Evolutionary conservation across 371 early-diverging fungal species (phyloP).

Genomic region (Parasitella parasitica): DNA sequence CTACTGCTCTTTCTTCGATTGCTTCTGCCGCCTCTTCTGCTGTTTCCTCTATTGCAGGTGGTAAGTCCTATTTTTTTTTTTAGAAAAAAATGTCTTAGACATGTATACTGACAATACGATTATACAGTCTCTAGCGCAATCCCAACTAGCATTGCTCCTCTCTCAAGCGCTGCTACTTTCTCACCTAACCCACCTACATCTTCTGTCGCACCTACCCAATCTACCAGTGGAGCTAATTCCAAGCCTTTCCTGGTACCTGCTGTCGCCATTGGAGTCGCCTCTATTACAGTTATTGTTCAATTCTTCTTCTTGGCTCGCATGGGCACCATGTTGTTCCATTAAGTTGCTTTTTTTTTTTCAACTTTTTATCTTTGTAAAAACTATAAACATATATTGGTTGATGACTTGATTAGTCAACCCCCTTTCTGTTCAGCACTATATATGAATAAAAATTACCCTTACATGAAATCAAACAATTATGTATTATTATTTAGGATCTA

Average conservation of each 20-base stretch:
- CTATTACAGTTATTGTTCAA: slow-evolving; percentile 7
- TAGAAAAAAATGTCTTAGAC: too few relatives aligned
- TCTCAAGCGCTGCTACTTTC: not conserved
- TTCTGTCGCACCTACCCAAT: not conserved
- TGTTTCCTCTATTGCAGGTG: slow-evolving; percentile 7
- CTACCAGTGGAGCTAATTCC: not conserved
- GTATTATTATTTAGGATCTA: not conserved
- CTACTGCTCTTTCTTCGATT: not conserved
- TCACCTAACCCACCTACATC: slow-evolving; percentile 9
- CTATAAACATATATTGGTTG: not conserved
- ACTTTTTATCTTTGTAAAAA: too few relatives aligned
- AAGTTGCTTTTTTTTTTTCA: too few relatives aligned
- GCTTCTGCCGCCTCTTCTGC: not conserved
- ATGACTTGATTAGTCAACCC: not conserved
- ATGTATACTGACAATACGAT: not conserved
- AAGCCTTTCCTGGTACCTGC: slow-evolving; percentile 6
- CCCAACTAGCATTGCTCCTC: not conserved
- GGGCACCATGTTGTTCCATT: not conserved
- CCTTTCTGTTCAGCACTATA: too few relatives aligned
- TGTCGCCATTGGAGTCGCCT: slow-evolving; percentile 10
- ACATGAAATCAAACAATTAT: not conserved
- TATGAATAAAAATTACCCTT: not conserved
- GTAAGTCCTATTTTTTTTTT: not conserved
- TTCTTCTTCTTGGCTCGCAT: slow-evolving; percentile 10
- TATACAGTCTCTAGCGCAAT: not conserved